Evolutionary conservation across 2,329 filamentous ascomycete genomes (phyloP), one percentile per base, ranked within the genome.

Genomic region (Ophiostoma pallidulum): DNA sequence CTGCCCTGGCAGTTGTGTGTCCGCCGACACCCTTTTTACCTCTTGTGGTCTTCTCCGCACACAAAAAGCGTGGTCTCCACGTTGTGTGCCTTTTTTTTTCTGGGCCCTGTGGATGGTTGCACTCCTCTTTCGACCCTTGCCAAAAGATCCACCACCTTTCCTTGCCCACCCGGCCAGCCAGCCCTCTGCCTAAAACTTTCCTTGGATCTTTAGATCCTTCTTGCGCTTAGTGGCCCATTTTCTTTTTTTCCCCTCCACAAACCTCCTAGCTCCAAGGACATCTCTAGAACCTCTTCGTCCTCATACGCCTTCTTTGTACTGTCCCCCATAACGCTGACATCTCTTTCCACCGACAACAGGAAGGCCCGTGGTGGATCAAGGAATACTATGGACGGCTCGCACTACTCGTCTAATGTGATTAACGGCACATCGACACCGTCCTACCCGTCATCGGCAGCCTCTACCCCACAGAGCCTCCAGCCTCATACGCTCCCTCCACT

Each of bases 371-470:
- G 47, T 48, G 46, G 45, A 43, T 50, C 50, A 50, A 50, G 48
- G 44, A 53, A 55, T 57, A 55, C 48, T 57, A 60, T 60, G 59
- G 59, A 60, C 57, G 52, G 52, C 36, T 49, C 57, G 35, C 58
- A 60, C 52, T 60, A 60, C 50, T 57, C 56, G 42, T 57, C 57
- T 39, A 58, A 58, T 56, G 58, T 60, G 55, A 59, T 60, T 47
- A 60, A 59, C 56, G 58, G 53, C 50, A 57, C 56, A 51, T 58
- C 56, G 50, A 54, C 52, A 29, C 53, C 55, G 48, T 57, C 59
- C n/a, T 60, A 60, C 40, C 56, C 58, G 12, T 59, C 59, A 2
- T 57, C 58, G 2, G 57, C 56, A 12, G 53, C 56, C 8, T 55
- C 58, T 9, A 55, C 57, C 1, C 57, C 58, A 22, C 57, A 60